Evolutionary conservation across 345 rosid genomes (phyloP), one percentile per base, ranked within the genome.

Genomic region (Geranium brycei): DNA sequence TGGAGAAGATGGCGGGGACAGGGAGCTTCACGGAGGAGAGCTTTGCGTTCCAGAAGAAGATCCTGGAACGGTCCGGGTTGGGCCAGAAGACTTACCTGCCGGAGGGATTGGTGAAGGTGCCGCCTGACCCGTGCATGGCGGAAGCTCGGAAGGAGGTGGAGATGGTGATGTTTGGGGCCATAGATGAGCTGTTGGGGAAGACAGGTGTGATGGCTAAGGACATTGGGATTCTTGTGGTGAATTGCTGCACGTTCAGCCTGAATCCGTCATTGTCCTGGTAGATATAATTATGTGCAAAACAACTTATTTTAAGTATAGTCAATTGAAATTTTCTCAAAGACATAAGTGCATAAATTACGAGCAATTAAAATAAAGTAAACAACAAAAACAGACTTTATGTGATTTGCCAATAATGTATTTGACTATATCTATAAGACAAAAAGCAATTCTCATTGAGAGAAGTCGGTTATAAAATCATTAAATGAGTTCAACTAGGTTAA

Each of bases 11-110:
- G 4, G 17, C 8, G 17, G 17, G 57, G 68, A 32, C 71, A 14
- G 80, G 86, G 61, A 56, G 71, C 41, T 79, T 82, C 69, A 55
- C 79, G 0, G 75, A 71, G 60, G 75, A 66, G 59, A 82, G 78
- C 67, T 74, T 73, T 31, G 80, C 70, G 68, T 79, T 79, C 59
- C 83, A 79, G 62, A 74, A 74, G 65, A 82, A 72, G 68, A 78
- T 82, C 60, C 66, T 82, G 10, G 81, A 80, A 64, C 76, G 87
- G 62, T 71, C 87, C 0, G 87, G 82, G n/a, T 72, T 82, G 31
- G 87, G 87, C 61, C 81, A 80, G 62, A 73, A 74, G 15, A 77
- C 84, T 60, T 80, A 82, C 62, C 78, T 82, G 3, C 87, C 87
- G 0, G 69, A 78, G 68, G 79, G 75, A 0, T 62, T 80, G 31